A percentile compares a stretch with the other conserved stretches of the same genome.
phyloP scores from a whole-genome alignment of 805 yeast genomes.

The Kluyveromyces wickerhamii region DNA sequence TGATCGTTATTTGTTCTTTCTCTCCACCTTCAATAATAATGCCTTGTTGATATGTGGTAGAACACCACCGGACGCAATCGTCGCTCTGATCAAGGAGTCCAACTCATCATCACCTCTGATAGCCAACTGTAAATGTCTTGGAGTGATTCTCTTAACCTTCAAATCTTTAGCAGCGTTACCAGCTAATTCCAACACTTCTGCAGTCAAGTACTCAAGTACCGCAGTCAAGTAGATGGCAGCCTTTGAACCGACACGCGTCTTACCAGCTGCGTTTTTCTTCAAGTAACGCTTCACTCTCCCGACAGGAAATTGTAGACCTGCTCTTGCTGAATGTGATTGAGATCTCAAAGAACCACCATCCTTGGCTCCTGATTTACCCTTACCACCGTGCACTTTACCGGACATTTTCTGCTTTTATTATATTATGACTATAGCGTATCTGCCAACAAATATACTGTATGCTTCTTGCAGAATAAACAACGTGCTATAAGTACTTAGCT shows the following conservation, averaged over 20 bases:
- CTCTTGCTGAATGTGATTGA: conserved; percentile 88
- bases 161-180: conserved; percentile 97
- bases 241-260: conserved; percentile 83
- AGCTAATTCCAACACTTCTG: conserved; percentile 94
- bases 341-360: conserved; percentile 48
- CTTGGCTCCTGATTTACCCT: conserved; percentile 87
- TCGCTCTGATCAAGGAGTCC: conserved; percentile 87
- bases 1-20: conserved; percentile 30
- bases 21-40: conserved; percentile 67
- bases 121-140: conserved; percentile 94
- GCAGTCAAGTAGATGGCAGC: conserved; percentile 95
- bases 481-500: too few species aligned
- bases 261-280: conserved; percentile 83
- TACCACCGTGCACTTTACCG: conserved; percentile 95
- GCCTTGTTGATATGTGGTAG: conserved; percentile 89
- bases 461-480: too few species aligned
- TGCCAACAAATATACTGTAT: too few species aligned
- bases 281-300: conserved; percentile 97
- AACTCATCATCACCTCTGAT: conserved; percentile 98
- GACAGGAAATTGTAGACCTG: conserved; percentile 94
- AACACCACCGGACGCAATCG: conserved; percentile 98
- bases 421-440: too few species aligned
- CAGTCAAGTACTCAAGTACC: conserved; percentile 90
- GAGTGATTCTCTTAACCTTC: conserved; percentile 93
- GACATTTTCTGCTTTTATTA: too few species aligned